These are phyloP conservation scores for Austroboletus festivus DNA, from an alignment of 768 basidiomycete species.

Conservation along the genomic window DNA sequence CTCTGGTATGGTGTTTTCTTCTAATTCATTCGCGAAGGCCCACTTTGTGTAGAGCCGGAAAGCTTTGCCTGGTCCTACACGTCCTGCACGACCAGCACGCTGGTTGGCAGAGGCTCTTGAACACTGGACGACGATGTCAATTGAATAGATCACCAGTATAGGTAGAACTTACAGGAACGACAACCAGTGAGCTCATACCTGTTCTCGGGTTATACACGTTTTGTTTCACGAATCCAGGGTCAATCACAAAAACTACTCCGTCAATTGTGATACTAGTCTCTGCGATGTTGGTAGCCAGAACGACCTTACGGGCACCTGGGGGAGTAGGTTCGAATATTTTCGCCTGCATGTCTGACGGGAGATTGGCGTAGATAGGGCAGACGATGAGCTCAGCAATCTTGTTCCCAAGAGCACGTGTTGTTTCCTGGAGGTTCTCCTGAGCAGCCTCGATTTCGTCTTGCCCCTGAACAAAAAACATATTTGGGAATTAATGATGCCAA, in stretches of 20 bases:
- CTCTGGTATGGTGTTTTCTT: slow-evolving; percentile 96
- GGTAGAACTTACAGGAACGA: slow-evolving; percentile 72
- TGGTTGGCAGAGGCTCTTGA: slow-evolving; percentile 98
- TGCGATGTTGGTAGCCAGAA: slow-evolving; percentile 98
- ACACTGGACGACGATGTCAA: slow-evolving; percentile 48
- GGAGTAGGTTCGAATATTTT: slow-evolving; percentile 99
- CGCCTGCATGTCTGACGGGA: slow-evolving; percentile 99
- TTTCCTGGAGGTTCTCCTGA: slow-evolving; percentile 94
- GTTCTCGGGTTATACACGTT: slow-evolving; percentile 98
- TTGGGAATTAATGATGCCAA: neutral
- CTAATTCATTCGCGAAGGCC: slow-evolving; percentile 94
- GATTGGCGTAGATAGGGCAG: slow-evolving; percentile 97
- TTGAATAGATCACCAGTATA: slow-evolving; percentile 4
- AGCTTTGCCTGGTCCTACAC: slow-evolving; percentile 96
- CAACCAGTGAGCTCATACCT: slow-evolving; percentile 95
- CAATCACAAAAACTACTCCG: slow-evolving; percentile 98
- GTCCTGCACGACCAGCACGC: slow-evolving; percentile 93
- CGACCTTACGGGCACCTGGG: slow-evolving; percentile 93
- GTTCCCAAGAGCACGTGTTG: slow-evolving; percentile 90
- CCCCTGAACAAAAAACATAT: slow-evolving; percentile 44
- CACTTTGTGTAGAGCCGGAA: slow-evolving; percentile 99
- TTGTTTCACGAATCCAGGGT: slow-evolving; percentile 99
- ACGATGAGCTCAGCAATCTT: slow-evolving; percentile 93
- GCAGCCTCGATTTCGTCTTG: slow-evolving; percentile 99
- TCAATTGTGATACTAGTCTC: slow-evolving; percentile 99